These are phyloP conservation scores for Pythium vanterpoolii DNA, from an alignment of 352 stramenopile species.

Conservation along the genomic window DNA sequence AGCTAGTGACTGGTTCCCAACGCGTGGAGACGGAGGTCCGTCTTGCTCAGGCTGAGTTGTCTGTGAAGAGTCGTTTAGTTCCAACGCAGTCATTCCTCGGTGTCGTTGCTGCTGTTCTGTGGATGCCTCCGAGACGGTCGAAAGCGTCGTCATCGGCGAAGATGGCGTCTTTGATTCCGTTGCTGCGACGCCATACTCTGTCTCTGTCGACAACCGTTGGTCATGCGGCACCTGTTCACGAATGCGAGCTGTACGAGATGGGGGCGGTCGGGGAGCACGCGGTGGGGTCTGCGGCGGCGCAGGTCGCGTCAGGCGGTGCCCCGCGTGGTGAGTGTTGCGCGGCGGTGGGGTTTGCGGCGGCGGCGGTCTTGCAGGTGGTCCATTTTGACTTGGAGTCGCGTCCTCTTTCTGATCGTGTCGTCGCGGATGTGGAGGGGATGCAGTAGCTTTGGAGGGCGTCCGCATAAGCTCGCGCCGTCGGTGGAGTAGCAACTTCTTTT, in stretches of 20 bases:
- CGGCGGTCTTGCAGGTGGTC: neutral
- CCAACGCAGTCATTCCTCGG: neutral
- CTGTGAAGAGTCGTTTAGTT: neutral
- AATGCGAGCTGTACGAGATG: neutral
- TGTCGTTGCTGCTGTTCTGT: neutral
- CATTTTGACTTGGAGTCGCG: neutral
- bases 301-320: neutral
- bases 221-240: neutral
- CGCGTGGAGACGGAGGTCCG: neutral
- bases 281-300: slow-evolving; percentile 3
- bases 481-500: slow-evolving; percentile 14
- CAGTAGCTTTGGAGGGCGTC: neutral
- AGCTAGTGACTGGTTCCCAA: neutral
- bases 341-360: neutral
- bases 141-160: neutral
- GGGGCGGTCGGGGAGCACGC: neutral
- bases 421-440: neutral
- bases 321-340: neutral
- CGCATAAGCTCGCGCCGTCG: slow-evolving; percentile 18
- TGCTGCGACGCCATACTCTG: neutral
- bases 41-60: neutral
- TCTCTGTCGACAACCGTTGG: neutral
- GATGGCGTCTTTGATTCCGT: neutral
- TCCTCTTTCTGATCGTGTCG: neutral
- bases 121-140: neutral